phyloP scores from a whole-genome alignment of 371 early-diverging fungal species.

The Apophysomyces ossiformis region DNA sequence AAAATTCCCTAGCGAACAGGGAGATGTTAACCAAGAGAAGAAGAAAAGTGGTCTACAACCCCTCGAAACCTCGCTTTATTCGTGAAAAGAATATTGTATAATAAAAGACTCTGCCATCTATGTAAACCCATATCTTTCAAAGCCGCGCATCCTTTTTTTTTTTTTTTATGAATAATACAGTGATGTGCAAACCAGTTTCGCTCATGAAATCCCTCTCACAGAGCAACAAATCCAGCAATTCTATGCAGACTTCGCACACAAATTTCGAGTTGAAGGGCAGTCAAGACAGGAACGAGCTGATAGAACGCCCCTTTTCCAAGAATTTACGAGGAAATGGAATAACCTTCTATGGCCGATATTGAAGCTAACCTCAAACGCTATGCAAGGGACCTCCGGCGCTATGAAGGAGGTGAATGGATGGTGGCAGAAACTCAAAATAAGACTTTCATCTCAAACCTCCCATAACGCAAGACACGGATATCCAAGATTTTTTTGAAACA shows the following conservation, averaged over 20 bases:
- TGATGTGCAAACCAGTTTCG: not conserved
- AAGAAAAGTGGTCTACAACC: too few relatives aligned
- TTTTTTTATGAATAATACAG: not conserved
- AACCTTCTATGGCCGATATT: not conserved
- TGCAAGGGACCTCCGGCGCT: not conserved
- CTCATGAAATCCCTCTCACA: not conserved
- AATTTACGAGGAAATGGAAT: not conserved
- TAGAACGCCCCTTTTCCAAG: not conserved
- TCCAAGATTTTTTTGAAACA: too few relatives aligned
- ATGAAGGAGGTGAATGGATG: slow-evolving; percentile 15
- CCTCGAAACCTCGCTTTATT: too few relatives aligned
- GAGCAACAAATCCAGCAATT: not conserved
- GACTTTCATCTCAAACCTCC: not conserved
- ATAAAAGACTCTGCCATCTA: not conserved
- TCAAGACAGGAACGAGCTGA: not conserved
- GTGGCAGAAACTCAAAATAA: slow-evolving; percentile 2
- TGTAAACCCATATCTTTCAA: not conserved
- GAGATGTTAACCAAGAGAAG: too few relatives aligned
- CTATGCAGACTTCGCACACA: not conserved
- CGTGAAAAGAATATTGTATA: too few relatives aligned
- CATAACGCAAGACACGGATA: too few relatives aligned
- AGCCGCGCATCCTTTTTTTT: too few relatives aligned
- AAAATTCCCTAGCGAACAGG: too few relatives aligned
- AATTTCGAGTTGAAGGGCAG: not conserved
- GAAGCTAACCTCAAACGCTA: slow-evolving; percentile 9